phyloP scores from a whole-genome alignment of 495 filamentous ascomycete species.

The Lasiosphaeria ovina region DNA sequence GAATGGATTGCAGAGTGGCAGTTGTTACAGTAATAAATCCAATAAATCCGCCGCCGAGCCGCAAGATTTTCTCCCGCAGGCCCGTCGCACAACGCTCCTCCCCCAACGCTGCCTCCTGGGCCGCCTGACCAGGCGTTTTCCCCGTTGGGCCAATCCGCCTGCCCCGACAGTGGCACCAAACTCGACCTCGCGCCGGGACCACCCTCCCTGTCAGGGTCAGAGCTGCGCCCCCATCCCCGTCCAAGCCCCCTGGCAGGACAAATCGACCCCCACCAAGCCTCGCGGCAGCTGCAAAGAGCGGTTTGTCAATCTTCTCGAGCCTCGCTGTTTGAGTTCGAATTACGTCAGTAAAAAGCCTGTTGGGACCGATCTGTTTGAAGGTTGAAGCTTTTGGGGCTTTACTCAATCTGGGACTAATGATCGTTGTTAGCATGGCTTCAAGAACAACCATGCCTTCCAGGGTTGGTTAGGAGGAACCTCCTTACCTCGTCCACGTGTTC shows the following conservation, averaged over 20 bases:
- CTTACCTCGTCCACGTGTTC: constrained; percentile 31
- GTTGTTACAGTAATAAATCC: background rate
- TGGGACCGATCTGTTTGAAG: background rate
- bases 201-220: background rate
- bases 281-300: background rate
- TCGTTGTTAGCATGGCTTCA: constrained; percentile 3
- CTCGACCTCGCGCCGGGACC: background rate
- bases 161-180: background rate
- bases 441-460: background rate
- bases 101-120: background rate
- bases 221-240: background rate
- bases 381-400: constrained; percentile 9
- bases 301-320: background rate
- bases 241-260: background rate
- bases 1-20: background rate
- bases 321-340: background rate
- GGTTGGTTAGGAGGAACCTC: constrained; percentile 1
- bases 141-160: background rate
- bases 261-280: background rate
- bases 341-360: background rate
- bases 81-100: background rate
- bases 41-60: background rate
- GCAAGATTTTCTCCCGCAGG: background rate
- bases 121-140: background rate
- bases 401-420: constrained; percentile 31